A percentile compares a stretch with the other conserved stretches of the same genome.
phyloP scores from a whole-genome alignment of 1,139 yeast species.

The Saccharomyces pastorianus region DNA sequence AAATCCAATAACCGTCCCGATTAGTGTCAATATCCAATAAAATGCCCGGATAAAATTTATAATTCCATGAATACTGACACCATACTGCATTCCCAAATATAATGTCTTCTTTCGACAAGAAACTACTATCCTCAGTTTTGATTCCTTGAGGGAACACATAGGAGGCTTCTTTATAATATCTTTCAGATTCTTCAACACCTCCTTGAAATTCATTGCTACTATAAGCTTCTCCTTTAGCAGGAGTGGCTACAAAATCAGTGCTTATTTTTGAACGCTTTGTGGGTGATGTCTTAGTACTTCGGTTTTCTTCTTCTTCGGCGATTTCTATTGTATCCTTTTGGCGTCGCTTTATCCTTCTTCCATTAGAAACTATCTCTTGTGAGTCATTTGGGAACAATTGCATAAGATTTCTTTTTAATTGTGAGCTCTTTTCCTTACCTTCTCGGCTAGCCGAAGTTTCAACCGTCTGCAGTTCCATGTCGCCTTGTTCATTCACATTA shows the following conservation, averaged over 20 bases:
- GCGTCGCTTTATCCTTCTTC: conserved; percentile 1
- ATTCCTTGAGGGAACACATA: conserved; percentile 9
- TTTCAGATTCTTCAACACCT: no score
- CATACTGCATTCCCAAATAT: conserved; percentile 30
- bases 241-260: neutral
- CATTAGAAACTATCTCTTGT: neutral
- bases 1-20: conserved; percentile 20
- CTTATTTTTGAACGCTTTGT: neutral
- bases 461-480: neutral
- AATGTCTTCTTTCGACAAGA: conserved; percentile 24
- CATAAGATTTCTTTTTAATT: neutral
- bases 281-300: neutral
- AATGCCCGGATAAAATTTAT: conserved; percentile 32
- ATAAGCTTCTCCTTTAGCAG: neutral
- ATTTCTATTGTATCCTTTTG: neutral
- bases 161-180: neutral
- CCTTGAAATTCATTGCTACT: neutral
- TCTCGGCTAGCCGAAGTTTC: neutral
- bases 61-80: conserved; percentile 31
- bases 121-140: conserved; percentile 12
- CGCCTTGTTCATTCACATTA: neutral
- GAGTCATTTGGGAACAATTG: neutral
- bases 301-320: neutral
- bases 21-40: conserved; percentile 16
- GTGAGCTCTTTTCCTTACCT: neutral